Evolutionary conservation across 2,329 filamentous ascomycete genomes (phyloP).

Genomic region (Coniochaeta sp.): DNA sequence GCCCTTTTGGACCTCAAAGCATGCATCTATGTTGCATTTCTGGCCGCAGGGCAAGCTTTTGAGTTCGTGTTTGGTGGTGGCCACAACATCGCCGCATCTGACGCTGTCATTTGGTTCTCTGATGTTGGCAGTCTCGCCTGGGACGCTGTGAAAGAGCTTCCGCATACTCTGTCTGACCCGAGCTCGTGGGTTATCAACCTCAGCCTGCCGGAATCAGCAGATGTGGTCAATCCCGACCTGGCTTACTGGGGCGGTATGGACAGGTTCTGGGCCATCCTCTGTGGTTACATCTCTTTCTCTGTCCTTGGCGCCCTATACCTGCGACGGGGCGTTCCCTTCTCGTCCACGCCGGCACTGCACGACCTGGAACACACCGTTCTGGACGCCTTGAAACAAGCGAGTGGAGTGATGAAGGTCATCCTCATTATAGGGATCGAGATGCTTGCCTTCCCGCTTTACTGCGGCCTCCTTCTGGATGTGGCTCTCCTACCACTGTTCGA

Average conservation of each 20-base stretch:
- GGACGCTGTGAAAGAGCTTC: conserved; percentile 22
- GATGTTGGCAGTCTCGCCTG: conserved; percentile 14
- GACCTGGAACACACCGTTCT: conserved; percentile 71
- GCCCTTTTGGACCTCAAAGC: conserved; percentile 56
- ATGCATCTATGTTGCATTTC: conserved; percentile 35
- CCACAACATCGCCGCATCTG: conserved; percentile 1
- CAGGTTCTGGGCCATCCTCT: conserved; percentile 63
- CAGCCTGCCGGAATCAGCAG: conserved; percentile 30
- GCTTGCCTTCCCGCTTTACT: conserved; percentile 95
- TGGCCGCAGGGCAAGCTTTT: conserved; percentile 28
- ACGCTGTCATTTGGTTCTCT: conserved; percentile 23
- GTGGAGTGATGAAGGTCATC: conserved; percentile 95
- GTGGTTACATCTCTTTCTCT: conserved; percentile 75
- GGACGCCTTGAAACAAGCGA: conserved; percentile 83
- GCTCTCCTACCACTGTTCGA: conserved; percentile 88
- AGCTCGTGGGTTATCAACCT: conserved; percentile 54
- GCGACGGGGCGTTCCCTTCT: conserved; percentile 63
- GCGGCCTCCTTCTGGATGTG: conserved; percentile 80
- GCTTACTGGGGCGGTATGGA: conserved; percentile 63
- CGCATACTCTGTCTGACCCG: conserved; percentile 34
- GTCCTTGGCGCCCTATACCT: conserved; percentile 73
- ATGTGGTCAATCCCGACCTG: conserved; percentile 46
- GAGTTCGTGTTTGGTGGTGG: conserved; percentile 36
- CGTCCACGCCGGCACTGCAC: conserved; percentile 45
- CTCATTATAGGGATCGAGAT: conserved; percentile 99